phyloP scores from a whole-genome alignment of 2,329 filamentous ascomycete genomes.

The Diaporthe ampelina region DNA sequence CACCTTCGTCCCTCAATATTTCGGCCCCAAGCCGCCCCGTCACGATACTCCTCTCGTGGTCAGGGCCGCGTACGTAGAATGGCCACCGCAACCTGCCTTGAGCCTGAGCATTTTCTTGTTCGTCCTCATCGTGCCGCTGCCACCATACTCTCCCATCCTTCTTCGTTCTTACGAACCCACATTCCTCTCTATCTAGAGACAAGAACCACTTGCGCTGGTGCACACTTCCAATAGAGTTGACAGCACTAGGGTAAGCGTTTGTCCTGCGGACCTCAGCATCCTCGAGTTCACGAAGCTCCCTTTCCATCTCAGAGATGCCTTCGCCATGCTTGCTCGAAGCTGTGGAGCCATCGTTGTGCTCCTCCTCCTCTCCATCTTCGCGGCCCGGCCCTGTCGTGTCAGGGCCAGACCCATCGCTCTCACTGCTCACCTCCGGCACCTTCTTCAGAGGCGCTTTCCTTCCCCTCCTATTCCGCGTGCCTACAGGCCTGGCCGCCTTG shows the following conservation, averaged over 20 bases:
- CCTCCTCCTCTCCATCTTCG: constrained; percentile 31
- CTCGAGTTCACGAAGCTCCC: constrained; percentile 60
- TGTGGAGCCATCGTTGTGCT: constrained; percentile 44
- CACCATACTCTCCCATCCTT: constrained; percentile 45
- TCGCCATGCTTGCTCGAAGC: constrained; percentile 40
- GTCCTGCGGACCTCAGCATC: constrained; percentile 68
- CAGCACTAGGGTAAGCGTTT: constrained; percentile 77
- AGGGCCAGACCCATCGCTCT: constrained; percentile 39
- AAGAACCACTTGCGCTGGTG: constrained; percentile 78
- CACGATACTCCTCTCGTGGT: constrained; percentile 75
- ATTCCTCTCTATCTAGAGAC: constrained; percentile 70
- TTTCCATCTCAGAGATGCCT: constrained; percentile 53
- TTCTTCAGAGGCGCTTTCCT: background rate
- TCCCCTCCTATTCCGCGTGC: constrained; percentile 16
- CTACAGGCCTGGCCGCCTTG: constrained; percentile 29
- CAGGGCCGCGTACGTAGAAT: constrained; percentile 73
- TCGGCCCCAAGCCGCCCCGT: constrained; percentile 73
- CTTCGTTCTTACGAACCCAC: constrained; percentile 65
- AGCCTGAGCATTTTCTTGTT: constrained; percentile 4
- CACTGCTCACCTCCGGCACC: constrained; percentile 46
- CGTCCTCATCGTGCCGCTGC: constrained; percentile 40
- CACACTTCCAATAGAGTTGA: constrained; percentile 75
- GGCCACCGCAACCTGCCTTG: constrained; percentile 60
- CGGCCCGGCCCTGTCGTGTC: background rate
- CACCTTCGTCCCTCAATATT: constrained; percentile 72